phyloP scores from a whole-genome alignment of 441 rosid genomes.

The Metrosideros polymorpha region DNA sequence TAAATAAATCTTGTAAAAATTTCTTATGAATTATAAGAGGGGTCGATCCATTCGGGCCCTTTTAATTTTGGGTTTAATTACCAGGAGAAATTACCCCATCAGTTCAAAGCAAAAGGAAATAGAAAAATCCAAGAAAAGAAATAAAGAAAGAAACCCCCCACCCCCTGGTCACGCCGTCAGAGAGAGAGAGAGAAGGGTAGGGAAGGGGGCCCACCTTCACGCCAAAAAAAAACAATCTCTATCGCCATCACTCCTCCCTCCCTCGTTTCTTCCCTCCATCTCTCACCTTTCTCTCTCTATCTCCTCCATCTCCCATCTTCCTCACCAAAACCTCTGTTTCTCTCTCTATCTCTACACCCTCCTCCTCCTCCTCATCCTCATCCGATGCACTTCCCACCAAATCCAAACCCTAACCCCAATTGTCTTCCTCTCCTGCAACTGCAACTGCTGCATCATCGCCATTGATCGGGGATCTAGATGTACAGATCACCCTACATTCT shows the following conservation, averaged over 20 bases:
- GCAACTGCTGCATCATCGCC: neutral
- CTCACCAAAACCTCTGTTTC: neutral
- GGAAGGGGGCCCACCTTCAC: neutral
- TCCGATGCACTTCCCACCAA: neutral
- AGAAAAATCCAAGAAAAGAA: neutral
- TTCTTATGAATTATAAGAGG: no score
- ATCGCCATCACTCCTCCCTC: neutral
- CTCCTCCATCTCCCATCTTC: neutral
- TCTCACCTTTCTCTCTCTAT: neutral
- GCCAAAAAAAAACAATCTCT: neutral
- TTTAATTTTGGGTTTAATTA: neutral
- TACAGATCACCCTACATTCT: slow-evolving; percentile 5
- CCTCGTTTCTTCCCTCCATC: neutral
- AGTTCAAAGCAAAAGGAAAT: neutral
- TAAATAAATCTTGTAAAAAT: no score
- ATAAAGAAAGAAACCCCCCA: neutral
- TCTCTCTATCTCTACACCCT: neutral
- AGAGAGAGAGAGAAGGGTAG: neutral
- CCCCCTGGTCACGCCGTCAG: neutral
- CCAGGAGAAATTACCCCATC: neutral
- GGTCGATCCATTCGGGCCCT: no score
- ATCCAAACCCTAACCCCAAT: neutral
- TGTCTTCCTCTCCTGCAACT: no score
- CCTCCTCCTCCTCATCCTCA: no score
- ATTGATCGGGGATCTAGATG: neutral